Percentiles rank a stretch among this genome's conserved stretches.
Evolutionary conservation across 768 basidiomycete species (phyloP).

Genomic region (Astraeus odoratus): DNA sequence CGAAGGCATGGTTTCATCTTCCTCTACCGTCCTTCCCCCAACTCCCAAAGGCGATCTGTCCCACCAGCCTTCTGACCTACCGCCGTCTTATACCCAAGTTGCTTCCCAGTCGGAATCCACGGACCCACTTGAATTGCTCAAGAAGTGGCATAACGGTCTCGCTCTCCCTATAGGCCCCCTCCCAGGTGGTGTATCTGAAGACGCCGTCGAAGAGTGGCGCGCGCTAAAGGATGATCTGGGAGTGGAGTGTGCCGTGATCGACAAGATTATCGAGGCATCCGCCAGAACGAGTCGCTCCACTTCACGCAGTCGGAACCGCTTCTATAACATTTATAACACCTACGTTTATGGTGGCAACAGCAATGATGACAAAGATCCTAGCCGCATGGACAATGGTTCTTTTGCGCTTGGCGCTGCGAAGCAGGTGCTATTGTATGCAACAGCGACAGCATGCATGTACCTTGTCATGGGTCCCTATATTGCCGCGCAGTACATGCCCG

Average conservation of each 20-base stretch:
- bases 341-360: slow-evolving; percentile 42
- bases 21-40: slow-evolving; percentile 64
- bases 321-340: slow-evolving; percentile 87
- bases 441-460: slow-evolving; percentile 55
- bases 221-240: slow-evolving; percentile 75
- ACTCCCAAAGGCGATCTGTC: slow-evolving; percentile 49
- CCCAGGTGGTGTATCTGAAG: slow-evolving; percentile 54
- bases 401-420: slow-evolving; percentile 31
- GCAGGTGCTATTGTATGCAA: slow-evolving; percentile 52
- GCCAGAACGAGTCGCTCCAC: slow-evolving; percentile 26
- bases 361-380: slow-evolving; percentile 27
- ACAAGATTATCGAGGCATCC: slow-evolving; percentile 50
- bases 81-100: slow-evolving; percentile 67
- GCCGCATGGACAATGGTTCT: slow-evolving; percentile 9
- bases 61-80: slow-evolving; percentile 41
- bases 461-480: slow-evolving; percentile 55
- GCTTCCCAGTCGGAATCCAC: slow-evolving; percentile 42
- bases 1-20: slow-evolving; percentile 64
- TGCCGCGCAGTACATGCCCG: slow-evolving; percentile 45
- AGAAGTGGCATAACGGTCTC: slow-evolving; percentile 65
- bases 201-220: slow-evolving; percentile 70
- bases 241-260: slow-evolving; percentile 69
- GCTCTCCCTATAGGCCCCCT: slow-evolving; percentile 36
- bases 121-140: slow-evolving; percentile 51
- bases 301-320: slow-evolving; percentile 41